Evolutionary conservation across 495 filamentous ascomycete species (phyloP).

Genomic region (Xylaria intraflava): DNA sequence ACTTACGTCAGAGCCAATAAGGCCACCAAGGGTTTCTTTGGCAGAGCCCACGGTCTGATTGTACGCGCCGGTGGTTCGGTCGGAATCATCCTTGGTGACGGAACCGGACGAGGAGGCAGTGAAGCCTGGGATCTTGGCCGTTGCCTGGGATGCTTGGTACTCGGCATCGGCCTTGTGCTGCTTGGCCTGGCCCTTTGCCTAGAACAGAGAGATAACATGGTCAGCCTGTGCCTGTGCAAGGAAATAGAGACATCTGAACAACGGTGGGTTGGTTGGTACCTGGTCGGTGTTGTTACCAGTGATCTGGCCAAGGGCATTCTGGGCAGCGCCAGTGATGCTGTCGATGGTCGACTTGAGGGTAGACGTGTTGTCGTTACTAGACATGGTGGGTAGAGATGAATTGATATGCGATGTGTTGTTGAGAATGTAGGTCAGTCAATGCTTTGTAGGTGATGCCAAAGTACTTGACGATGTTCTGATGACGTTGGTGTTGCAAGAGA

Average conservation of each 20-base stretch:
- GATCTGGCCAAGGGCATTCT: conserved; percentile 62
- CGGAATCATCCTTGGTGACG: conserved; percentile 62
- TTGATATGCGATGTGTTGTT: neutral
- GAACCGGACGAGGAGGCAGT: conserved; percentile 64
- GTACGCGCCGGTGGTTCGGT: conserved; percentile 67
- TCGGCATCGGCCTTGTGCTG: conserved; percentile 56
- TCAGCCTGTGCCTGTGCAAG: conserved; percentile 11
- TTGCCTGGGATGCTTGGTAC: conserved; percentile 63
- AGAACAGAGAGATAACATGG: neutral
- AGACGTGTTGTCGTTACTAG: conserved; percentile 59
- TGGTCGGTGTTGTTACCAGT: conserved; percentile 68
- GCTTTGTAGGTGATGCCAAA: neutral
- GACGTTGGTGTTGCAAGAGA: neutral
- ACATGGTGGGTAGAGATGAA: conserved; percentile 41
- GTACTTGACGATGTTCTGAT: neutral
- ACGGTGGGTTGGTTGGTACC: conserved; percentile 31
- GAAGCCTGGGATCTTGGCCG: conserved; percentile 62
- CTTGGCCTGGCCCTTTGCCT: conserved; percentile 49
- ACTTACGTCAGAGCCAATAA: conserved; percentile 63
- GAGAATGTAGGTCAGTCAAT: neutral
- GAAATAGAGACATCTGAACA: neutral
- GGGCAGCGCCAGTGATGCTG: conserved; percentile 64
- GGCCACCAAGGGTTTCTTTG: conserved; percentile 74
- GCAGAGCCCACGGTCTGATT: conserved; percentile 81
- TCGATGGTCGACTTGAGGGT: conserved; percentile 78